Evolutionary conservation across 2,329 filamentous ascomycete species (phyloP).

Genomic region (Botrytis tulipae): DNA sequence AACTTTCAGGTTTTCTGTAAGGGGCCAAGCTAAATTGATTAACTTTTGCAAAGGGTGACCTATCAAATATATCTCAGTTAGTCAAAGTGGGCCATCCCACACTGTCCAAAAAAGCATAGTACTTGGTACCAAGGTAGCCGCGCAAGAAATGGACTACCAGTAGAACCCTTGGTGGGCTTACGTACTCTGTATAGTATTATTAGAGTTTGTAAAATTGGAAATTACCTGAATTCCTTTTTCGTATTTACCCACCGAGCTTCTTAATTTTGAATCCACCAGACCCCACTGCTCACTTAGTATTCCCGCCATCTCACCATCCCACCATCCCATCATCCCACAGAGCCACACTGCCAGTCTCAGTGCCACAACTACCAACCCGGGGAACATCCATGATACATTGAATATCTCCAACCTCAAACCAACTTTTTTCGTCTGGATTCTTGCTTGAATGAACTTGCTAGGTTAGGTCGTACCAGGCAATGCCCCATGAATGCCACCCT

Average conservation of each 20-base stretch:
- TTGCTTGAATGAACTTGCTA: not conserved
- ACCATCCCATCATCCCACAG: too few relatives aligned
- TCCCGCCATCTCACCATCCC: too few relatives aligned
- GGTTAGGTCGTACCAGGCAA: not conserved
- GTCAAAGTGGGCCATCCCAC: not conserved
- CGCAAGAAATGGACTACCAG: not conserved
- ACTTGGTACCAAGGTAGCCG: not conserved
- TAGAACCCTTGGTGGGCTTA: not conserved
- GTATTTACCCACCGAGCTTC: too few relatives aligned
- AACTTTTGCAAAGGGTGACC: not conserved
- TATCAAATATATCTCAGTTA: not conserved
- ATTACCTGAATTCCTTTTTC: not conserved
- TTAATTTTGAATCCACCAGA: too few relatives aligned
- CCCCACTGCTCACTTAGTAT: not conserved
- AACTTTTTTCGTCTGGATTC: not conserved
- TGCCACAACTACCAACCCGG: not conserved
- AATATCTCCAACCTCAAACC: not conserved
- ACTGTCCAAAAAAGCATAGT: not conserved
- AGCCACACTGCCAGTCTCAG: not conserved
- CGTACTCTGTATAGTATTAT: too few relatives aligned
- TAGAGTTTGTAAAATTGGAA: not conserved
- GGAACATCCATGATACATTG: not conserved
- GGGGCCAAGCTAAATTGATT: constrained; percentile 17
- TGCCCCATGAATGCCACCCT: not conserved
- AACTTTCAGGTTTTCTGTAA: constrained; percentile 5